A percentile compares a stretch with the other conserved stretches of the same genome.
phyloP scores from a whole-genome alignment of 495 filamentous ascomycete genomes.

The Corynascus novoguineensis region DNA sequence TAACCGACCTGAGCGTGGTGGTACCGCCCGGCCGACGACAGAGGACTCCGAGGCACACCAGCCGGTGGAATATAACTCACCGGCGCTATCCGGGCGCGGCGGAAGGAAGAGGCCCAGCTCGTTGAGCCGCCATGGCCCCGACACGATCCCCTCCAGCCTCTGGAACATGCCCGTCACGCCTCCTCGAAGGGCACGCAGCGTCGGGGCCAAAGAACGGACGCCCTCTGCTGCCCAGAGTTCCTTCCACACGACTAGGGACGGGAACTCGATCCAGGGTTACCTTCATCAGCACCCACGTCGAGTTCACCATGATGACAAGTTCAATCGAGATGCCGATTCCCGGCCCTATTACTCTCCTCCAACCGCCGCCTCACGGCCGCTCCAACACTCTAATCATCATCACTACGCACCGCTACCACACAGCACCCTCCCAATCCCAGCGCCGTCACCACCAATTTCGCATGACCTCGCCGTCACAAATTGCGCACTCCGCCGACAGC shows the following conservation, averaged over 20 bases:
- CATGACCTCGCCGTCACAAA: slow-evolving; percentile 30
- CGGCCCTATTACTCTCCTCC: no score
- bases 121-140: slow-evolving; percentile 14
- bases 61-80: background rate
- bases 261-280: no score
- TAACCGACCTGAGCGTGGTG: slow-evolving; percentile 39
- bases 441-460: slow-evolving; percentile 11
- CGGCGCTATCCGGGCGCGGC: background rate
- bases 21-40: slow-evolving; percentile 26
- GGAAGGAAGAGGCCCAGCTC: background rate
- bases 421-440: slow-evolving; percentile 8
- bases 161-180: slow-evolving; percentile 22
- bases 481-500: slow-evolving; percentile 34
- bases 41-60: background rate
- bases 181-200: slow-evolving; percentile 17
- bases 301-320: no score
- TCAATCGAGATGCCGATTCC: no score
- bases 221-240: no score
- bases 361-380: no score
- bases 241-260: no score
- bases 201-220: background rate
- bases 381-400: no score
- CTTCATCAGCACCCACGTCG: no score
- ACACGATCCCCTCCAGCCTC: slow-evolving; percentile 15
- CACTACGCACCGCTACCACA: no score